Evolutionary conservation across 2,329 filamentous ascomycete species (phyloP).

Genomic region (Fusarium continuum): DNA sequence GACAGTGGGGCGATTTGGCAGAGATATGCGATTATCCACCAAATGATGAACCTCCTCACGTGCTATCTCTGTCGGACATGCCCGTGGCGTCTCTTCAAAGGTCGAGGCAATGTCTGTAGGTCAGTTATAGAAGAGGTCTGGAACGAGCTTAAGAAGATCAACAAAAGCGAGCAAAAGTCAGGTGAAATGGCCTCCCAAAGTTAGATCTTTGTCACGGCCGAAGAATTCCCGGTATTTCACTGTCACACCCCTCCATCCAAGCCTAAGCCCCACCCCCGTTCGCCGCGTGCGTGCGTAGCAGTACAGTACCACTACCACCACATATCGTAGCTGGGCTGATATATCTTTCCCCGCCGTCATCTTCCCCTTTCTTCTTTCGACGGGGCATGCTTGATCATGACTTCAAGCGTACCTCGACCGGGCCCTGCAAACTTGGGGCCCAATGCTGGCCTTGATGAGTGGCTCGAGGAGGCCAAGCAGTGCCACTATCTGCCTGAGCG

Average conservation of each 20-base stretch:
- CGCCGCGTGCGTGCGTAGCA: slow-evolving; percentile 36
- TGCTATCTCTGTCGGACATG: background rate
- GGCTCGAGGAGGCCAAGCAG: slow-evolving; percentile 95
- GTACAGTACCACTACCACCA: slow-evolving; percentile 34
- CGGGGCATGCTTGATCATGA: slow-evolving; percentile 49
- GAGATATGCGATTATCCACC: slow-evolving; percentile 46
- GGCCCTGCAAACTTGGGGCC: slow-evolving; percentile 86
- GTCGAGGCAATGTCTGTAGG: background rate
- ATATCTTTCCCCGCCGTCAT: slow-evolving; percentile 35
- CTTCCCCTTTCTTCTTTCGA: slow-evolving; percentile 33
- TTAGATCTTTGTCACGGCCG: slow-evolving; percentile 19
- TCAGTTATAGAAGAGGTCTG: background rate
- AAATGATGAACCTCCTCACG: slow-evolving; percentile 30
- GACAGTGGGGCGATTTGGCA: slow-evolving; percentile 37
- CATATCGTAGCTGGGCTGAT: slow-evolving; percentile 39
- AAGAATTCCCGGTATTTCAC: slow-evolving; percentile 46
- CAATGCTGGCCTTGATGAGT: slow-evolving; percentile 90
- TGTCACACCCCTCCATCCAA: slow-evolving; percentile 44
- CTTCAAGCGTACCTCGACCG: slow-evolving; percentile 77
- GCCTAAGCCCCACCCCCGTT: slow-evolving; percentile 42
- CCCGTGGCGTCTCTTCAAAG: background rate
- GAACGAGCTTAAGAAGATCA: background rate
- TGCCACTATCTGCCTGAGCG: slow-evolving; percentile 96
- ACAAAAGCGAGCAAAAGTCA: background rate
- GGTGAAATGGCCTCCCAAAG: background rate